phyloP scores from a whole-genome alignment of 257 asterid species.

The Salvia miltiorrhiza region DNA sequence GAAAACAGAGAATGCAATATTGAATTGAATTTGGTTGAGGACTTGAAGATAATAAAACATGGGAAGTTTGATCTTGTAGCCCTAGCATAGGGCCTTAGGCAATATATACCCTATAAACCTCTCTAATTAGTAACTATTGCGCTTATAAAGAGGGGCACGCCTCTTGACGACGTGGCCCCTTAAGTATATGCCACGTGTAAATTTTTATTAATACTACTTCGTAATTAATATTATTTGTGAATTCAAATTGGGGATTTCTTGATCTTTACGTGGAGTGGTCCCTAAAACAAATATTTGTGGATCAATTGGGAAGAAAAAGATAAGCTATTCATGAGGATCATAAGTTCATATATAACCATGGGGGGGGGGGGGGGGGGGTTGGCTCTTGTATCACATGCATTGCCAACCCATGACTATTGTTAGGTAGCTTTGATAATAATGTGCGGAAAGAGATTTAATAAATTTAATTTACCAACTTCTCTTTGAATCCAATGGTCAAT shows the following conservation, averaged over 20 bases:
- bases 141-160: conserved; percentile 20
- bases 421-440: conserved; percentile 38
- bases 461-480: conserved; percentile 10
- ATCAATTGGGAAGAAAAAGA: conserved; percentile 21
- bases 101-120: not conserved
- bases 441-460: conserved; percentile 20
- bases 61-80: not conserved
- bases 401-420: conserved; percentile 37
- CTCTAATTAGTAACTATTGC: not conserved
- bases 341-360: conserved; percentile 7
- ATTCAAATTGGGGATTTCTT: not conserved
- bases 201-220: not conserved
- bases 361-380: conserved; percentile 18
- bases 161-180: conserved; percentile 7
- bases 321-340: conserved; percentile 37
- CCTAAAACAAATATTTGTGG: conserved; percentile 13
- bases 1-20: not conserved
- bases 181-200: not conserved
- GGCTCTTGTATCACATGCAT: conserved; percentile 41
- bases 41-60: not conserved
- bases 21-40: not conserved
- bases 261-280: conserved; percentile 32
- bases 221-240: not conserved
- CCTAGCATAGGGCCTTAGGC: conserved; percentile 8
- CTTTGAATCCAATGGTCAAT: not conserved